These are phyloP conservation scores for Pythium diclinum DNA, from an alignment of 352 stramenopile species.

Conservation along the genomic window DNA sequence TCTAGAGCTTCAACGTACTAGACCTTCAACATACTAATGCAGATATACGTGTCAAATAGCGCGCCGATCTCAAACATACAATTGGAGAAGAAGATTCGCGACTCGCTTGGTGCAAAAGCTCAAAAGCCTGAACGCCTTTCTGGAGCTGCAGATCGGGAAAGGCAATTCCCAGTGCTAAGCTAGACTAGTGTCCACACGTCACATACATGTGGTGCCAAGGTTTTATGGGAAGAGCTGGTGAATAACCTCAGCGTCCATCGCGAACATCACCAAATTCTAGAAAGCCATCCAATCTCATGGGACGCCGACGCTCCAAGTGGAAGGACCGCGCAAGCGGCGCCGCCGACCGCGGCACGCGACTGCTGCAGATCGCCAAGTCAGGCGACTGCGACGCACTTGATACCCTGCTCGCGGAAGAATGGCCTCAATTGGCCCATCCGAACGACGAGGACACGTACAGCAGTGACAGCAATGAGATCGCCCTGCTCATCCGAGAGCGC, in stretches of 20 bases:
- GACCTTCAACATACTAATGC: neutral
- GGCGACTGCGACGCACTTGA: constrained; percentile 36
- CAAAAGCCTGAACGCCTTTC: too few species aligned
- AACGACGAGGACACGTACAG: neutral
- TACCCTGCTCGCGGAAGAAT: constrained; percentile 29
- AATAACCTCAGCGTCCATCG: neutral
- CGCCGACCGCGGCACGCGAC: constrained; percentile 31
- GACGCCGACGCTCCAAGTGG: constrained; percentile 65
- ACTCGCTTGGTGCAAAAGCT: too few species aligned
- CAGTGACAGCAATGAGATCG: neutral
- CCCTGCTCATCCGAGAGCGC: constrained; percentile 15
- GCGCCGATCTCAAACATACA: too few species aligned
- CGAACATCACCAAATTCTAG: neutral
- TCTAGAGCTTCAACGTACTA: neutral
- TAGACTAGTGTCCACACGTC: too few species aligned
- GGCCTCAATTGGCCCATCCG: neutral
- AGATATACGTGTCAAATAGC: neutral
- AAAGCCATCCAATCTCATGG: constrained; percentile 32
- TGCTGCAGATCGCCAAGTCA: constrained; percentile 51
- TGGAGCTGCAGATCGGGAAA: too few species aligned
- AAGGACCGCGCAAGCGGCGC: constrained; percentile 39
- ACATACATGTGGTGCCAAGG: too few species aligned
- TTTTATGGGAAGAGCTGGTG: neutral
- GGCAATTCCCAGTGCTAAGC: too few species aligned
- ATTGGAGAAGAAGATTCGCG: too few species aligned